Percentiles rank a stretch among this genome's conserved stretches.
phyloP scores from a whole-genome alignment of 2,329 filamentous ascomycete genomes.

The Clarireedia monteithiana region DNA sequence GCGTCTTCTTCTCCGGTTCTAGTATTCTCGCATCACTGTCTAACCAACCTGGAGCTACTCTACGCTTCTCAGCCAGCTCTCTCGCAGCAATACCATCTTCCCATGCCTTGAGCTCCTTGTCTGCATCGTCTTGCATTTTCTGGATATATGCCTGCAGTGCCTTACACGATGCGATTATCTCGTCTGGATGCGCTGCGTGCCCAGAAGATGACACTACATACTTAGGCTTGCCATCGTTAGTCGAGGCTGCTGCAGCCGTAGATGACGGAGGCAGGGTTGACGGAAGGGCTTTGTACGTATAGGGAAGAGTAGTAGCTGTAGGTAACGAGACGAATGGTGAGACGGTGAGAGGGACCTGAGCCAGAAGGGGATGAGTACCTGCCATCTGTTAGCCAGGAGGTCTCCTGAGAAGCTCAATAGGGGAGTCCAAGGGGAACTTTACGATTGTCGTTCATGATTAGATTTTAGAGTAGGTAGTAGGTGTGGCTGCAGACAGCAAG shows the following conservation, averaged over 20 bases:
- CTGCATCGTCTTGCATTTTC: constrained; percentile 59
- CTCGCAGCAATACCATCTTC: constrained; percentile 56
- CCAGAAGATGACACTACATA: constrained; percentile 75
- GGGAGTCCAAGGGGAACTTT: background rate
- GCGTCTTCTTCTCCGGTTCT: constrained; percentile 51
- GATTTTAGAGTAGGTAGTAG: background rate
- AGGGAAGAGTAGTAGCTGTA: constrained; percentile 82
- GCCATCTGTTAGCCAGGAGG: background rate
- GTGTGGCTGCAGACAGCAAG: background rate
- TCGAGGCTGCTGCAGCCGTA: constrained; percentile 41
- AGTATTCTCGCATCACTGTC: constrained; percentile 65
- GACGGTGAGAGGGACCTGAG: constrained; percentile 87
- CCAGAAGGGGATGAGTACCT: constrained; percentile 80
- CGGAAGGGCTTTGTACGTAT: constrained; percentile 87
- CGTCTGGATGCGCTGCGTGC: constrained; percentile 77
- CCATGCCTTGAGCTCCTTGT: constrained; percentile 59
- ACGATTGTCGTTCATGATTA: constrained; percentile 8
- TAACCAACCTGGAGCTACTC: constrained; percentile 73
- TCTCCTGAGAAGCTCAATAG: background rate
- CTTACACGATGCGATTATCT: constrained; percentile 75
- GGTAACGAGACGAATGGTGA: constrained; percentile 92
- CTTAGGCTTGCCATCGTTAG: constrained; percentile 43
- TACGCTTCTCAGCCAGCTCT: constrained; percentile 71
- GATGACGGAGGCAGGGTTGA: constrained; percentile 74
- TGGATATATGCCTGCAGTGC: constrained; percentile 70